These are phyloP conservation scores for Eucalyptus paniculata DNA, from an alignment of 345 rosid genomes.

Conservation along the genomic window DNA sequence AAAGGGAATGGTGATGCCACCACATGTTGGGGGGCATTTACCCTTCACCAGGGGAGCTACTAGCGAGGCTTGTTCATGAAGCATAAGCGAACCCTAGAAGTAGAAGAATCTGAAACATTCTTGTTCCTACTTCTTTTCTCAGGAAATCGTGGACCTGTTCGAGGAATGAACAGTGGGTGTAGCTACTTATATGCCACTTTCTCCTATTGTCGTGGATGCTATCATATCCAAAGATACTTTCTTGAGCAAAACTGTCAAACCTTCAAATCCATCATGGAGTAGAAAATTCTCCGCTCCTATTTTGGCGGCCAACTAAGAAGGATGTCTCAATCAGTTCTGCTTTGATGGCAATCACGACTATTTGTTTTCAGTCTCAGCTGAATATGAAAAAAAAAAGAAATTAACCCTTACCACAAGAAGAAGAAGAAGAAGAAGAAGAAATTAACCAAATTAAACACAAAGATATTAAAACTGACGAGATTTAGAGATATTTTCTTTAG, in stretches of 20 bases:
- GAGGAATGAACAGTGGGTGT: too few relatives aligned
- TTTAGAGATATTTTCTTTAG: neutral
- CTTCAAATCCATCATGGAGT: neutral
- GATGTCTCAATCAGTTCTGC: neutral
- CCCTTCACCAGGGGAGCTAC: too few relatives aligned
- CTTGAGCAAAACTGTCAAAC: neutral
- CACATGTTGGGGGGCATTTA: too few relatives aligned
- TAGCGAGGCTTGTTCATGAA: too few relatives aligned
- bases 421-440: neutral
- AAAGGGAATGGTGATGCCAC: too few relatives aligned
- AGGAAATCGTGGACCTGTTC: too few relatives aligned
- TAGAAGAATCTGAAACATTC: too few relatives aligned
- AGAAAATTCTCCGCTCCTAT: neutral
- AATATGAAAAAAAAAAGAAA: neutral
- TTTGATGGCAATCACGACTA: neutral
- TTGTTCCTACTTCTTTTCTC: too few relatives aligned
- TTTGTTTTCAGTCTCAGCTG: neutral
- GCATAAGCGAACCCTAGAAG: too few relatives aligned
- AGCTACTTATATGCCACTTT: neutral
- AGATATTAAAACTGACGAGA: neutral
- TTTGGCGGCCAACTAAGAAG: neutral
- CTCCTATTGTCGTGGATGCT: neutral
- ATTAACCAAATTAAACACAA: neutral
- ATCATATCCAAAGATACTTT: neutral
- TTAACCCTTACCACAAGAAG: neutral